Evolutionary conservation across 164 flowering plant genomes (phyloP).

Genomic region (Paratinospora sagittata): DNA sequence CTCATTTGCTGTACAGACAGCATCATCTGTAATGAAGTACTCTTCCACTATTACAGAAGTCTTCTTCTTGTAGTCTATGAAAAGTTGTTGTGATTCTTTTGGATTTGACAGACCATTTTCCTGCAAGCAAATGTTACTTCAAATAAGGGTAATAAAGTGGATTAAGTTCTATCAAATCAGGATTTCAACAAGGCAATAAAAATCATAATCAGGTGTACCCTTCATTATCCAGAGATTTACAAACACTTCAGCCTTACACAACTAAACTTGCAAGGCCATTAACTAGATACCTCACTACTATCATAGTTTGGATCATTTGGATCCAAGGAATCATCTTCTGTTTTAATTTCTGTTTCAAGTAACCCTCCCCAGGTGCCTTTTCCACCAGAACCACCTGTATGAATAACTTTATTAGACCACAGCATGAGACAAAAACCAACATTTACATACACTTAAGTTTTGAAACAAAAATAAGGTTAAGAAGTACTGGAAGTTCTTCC

Average conservation of each 20-base stretch:
- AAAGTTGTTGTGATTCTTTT: slow-evolving; percentile 8
- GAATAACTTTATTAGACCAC: neutral
- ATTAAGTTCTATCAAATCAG: neutral
- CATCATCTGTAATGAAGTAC: slow-evolving; percentile 65
- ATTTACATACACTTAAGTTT: neutral
- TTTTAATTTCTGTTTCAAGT: no score
- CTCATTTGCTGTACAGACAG: slow-evolving; percentile 53
- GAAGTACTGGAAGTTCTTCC: neutral
- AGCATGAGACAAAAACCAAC: neutral
- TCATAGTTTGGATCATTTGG: slow-evolving; percentile 64
- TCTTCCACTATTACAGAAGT: slow-evolving; percentile 62
- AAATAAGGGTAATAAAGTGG: neutral
- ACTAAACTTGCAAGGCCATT: neutral
- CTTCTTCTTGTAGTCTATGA: slow-evolving; percentile 56
- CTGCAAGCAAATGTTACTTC: slow-evolving; percentile 24
- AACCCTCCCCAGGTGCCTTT: slow-evolving; percentile 78
- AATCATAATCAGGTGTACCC: neutral
- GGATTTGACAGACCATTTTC: slow-evolving; percentile 23
- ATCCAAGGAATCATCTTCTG: slow-evolving; percentile 37
- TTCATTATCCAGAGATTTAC: neutral
- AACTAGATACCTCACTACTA: slow-evolving; percentile 49
- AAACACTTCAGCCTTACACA: neutral
- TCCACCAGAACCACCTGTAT: slow-evolving; percentile 62
- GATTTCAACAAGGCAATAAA: neutral
- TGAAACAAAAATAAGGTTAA: neutral